Evolutionary conservation across 768 basidiomycete species (phyloP), one percentile per base, ranked within the genome.

Genomic region (Trametes cinnabarina): DNA sequence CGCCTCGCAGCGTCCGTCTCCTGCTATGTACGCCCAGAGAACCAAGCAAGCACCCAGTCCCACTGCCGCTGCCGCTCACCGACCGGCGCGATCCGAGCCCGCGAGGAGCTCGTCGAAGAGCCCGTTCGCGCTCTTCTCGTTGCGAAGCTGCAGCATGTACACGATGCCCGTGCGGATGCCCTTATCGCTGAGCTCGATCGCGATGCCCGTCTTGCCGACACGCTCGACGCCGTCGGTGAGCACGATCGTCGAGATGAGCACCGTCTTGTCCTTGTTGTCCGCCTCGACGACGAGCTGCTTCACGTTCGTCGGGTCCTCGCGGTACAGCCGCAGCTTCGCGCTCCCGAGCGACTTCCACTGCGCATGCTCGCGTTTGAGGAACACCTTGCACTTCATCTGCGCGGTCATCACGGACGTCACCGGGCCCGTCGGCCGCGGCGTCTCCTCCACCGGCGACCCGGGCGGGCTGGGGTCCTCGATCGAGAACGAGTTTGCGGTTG

Each of bases 181-280:
- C 55, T 86, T 80, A 76, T 95, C 92, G 72, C 92, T 94, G 50
- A 99, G 75, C 73, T 98, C 96, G 61, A 99, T 88, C 43, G 97
- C 97, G 39, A 99, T 88, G 14, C 97, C 97, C 2, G 96, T 98
- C 76, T 96, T 98, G 20, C 92, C 97, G n/a, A 99, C 96, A 44
- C 96, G 81, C 74, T 99, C 97, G 25, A 98, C 96, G 8, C 95
- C 97, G 70, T 98, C 95, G 4, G 88, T 92, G 50, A 98, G 77
- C 28, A 99, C 92, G 61, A 98, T 97, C 6, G 97, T 98, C 40
- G 93, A 96, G 62, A 99, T 94, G 40, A 98, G 72, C 63, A 93
- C 77, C 4, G 85, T 78, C 65, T 86, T 87, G 55, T 85, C 82
- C 69, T 83, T 88, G 65, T 80, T 82, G 61, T 94, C 92, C 8